Evolutionary conservation across 1,284 basidiomycete species (phyloP).

Genomic region (Malassezia nana): DNA sequence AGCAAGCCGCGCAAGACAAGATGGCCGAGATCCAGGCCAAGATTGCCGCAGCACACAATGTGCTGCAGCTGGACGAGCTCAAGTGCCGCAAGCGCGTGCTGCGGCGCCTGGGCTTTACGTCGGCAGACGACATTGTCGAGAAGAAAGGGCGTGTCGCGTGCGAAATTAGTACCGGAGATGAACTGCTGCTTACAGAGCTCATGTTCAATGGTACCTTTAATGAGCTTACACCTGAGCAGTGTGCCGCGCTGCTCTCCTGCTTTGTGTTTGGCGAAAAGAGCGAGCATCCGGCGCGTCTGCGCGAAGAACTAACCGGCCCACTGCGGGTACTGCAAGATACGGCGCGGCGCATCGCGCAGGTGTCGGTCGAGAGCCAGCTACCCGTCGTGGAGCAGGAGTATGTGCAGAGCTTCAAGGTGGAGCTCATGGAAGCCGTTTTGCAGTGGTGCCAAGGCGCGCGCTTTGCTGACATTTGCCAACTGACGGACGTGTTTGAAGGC

Average conservation of each 20-base stretch:
- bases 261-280: conserved; percentile 98
- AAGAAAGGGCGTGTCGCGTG: conserved; percentile 97
- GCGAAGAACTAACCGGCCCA: conserved; percentile 84
- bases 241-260: conserved; percentile 81
- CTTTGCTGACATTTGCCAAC: conserved; percentile 91
- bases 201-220: conserved; percentile 97
- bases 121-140: conserved; percentile 80
- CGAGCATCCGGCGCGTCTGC: conserved; percentile 72
- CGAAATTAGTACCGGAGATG: conserved; percentile 95
- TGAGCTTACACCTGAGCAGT: conserved; percentile 75
- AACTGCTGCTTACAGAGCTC: conserved; percentile 87
- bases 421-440: conserved; percentile 92
- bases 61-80: conserved; percentile 92
- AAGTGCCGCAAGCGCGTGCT: conserved; percentile 90
- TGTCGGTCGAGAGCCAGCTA: conserved; percentile 84
- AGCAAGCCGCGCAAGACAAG: conserved; percentile 62
- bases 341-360: conserved; percentile 85
- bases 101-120: conserved; percentile 81
- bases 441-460: conserved; percentile 97
- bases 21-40: conserved; percentile 70
- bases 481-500: conserved; percentile 94
- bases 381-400: conserved; percentile 86
- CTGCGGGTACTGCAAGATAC: conserved; percentile 89
- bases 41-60: conserved; percentile 78
- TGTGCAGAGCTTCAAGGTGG: conserved; percentile 89